phyloP scores from a whole-genome alignment of 257 asterid genomes.

The Salvia miltiorrhiza region DNA sequence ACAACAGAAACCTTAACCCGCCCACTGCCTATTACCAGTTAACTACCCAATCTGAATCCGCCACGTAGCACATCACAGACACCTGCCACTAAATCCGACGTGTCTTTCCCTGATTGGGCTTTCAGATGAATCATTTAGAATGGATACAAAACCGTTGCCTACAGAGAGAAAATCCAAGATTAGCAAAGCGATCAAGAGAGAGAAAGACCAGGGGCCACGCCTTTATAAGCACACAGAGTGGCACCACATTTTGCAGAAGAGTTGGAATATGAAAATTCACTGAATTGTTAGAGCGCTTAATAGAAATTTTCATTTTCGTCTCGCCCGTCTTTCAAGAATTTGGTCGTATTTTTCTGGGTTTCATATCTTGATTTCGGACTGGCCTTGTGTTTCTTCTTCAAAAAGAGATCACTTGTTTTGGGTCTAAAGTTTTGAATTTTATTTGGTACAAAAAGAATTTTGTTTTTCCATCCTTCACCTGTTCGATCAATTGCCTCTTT shows the following conservation, averaged over 20 bases:
- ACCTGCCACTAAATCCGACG: conserved; percentile 21
- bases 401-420: conserved; percentile 37
- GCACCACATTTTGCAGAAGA: conserved; percentile 23
- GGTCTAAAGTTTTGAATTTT: neutral
- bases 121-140: neutral
- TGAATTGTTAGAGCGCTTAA: conserved; percentile 9
- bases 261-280: conserved; percentile 14
- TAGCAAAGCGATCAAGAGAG: conserved; percentile 16
- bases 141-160: neutral
- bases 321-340: conserved; percentile 38
- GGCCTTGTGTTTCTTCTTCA: conserved; percentile 31
- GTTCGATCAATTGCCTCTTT: neutral
- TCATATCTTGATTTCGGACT: conserved; percentile 27
- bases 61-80: neutral
- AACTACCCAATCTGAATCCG: neutral
- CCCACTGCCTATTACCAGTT: conserved; percentile 16
- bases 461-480: conserved; percentile 33
- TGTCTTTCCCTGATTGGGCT: neutral
- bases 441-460: neutral
- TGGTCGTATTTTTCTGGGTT: conserved; percentile 30
- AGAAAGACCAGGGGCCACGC: conserved; percentile 11
- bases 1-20: neutral
- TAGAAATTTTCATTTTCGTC: conserved; percentile 7
- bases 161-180: conserved; percentile 18
- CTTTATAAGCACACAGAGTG: conserved; percentile 32